phyloP scores from a whole-genome alignment of 2,329 filamentous ascomycete species.

The Massarina eburnea region DNA sequence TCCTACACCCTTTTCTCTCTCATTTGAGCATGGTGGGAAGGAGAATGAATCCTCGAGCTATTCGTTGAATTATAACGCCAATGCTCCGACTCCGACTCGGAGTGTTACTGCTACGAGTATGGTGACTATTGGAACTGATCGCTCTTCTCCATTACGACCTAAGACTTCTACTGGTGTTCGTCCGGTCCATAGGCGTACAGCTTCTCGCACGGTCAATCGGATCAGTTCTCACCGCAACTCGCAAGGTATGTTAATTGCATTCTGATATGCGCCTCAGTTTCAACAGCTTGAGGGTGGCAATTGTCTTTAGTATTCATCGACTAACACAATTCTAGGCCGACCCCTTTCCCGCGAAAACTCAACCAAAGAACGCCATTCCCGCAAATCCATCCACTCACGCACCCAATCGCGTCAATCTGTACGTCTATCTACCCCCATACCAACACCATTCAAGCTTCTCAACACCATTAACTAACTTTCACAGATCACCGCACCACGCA shows the following conservation, averaged over 20 bases:
- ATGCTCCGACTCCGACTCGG: slow-evolving; percentile 1
- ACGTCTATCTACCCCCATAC: neutral
- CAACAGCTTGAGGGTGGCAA: too few species aligned
- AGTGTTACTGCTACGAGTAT: slow-evolving; percentile 1
- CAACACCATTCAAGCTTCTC: neutral
- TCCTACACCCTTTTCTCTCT: slow-evolving; percentile 26
- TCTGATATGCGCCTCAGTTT: too few species aligned
- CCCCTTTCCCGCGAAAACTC: slow-evolving; percentile 14
- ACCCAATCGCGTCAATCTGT: slow-evolving; percentile 22
- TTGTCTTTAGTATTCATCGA: neutral
- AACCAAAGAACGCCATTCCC: slow-evolving; percentile 24
- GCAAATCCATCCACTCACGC: slow-evolving; percentile 25
- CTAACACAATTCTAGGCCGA: neutral
- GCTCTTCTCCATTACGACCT: slow-evolving; percentile 19
- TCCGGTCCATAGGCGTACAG: slow-evolving; percentile 9
- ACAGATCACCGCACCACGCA: slow-evolving; percentile 2
- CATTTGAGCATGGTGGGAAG: slow-evolving; percentile 33
- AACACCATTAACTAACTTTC: neutral
- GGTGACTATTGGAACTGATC: slow-evolving; percentile 5
- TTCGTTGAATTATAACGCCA: neutral
- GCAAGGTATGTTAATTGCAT: neutral
- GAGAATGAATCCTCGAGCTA: slow-evolving; percentile 27
- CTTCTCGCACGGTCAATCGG: slow-evolving; percentile 14
- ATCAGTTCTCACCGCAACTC: slow-evolving; percentile 9
- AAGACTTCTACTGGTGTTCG: slow-evolving; percentile 12